Percentiles rank a stretch among this genome's conserved stretches.
Conservation (phyloP, 169 alveolate species). For the Miamiensis avidus region DNA sequence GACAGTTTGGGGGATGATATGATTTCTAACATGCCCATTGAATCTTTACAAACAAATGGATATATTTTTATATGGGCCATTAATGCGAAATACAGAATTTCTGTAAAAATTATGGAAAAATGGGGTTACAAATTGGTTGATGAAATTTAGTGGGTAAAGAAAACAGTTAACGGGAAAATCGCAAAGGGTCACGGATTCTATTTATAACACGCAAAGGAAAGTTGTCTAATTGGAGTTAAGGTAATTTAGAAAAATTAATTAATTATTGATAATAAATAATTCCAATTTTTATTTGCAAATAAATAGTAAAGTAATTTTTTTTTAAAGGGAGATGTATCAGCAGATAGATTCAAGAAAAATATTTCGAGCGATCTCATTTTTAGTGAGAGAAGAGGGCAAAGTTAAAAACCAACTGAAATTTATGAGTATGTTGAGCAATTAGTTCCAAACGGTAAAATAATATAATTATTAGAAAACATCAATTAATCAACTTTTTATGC, state of each 20-base stretch:
- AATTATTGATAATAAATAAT: no score
- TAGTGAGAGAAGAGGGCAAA: constrained; percentile 68
- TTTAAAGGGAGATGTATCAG: constrained; percentile 6
- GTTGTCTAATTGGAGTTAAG: constrained; percentile 69
- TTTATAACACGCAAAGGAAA: constrained; percentile 75
- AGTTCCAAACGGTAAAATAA: constrained; percentile 56
- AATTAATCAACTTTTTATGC: neutral
- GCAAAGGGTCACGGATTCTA: constrained; percentile 79
- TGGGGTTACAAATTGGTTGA: constrained; percentile 67
- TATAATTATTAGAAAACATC: neutral
- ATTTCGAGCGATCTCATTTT: constrained; percentile 65
- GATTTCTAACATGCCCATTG: constrained; percentile 51
- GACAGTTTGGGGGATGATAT: constrained; percentile 49
- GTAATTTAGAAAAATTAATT: constrained; percentile 29
- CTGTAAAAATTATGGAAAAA: constrained; percentile 45
- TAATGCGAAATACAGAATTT: constrained; percentile 32
- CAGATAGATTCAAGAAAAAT: constrained; percentile 29
- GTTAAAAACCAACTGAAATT: constrained; percentile 75
- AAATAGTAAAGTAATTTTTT: no score
- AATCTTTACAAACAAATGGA: constrained; percentile 42
- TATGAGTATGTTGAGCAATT: constrained; percentile 59
- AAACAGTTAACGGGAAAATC: constrained; percentile 76
- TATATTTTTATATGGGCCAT: constrained; percentile 48
- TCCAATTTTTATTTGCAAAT: neutral
- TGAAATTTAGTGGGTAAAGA: constrained; percentile 74